Base-by-base conservation (phyloP, 495 filamentous ascomycete genomes). In the Hyaloscypha hepaticicola region DNA sequence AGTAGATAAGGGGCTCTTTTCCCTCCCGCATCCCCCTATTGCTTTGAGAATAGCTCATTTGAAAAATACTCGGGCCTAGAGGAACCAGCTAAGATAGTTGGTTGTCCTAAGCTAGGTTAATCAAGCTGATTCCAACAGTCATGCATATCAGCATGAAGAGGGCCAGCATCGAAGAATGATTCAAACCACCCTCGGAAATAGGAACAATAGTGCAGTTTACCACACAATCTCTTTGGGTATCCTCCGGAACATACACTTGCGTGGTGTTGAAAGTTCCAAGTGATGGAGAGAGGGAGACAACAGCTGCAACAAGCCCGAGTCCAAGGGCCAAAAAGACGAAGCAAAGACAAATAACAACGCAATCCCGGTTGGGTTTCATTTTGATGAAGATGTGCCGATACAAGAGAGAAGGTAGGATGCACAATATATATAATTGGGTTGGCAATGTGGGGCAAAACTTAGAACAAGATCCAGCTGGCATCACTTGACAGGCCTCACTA, bases 301-400 rank as follows among this genome's bases (percentile, higher is more conserved):
- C 27, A 33, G 28, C n/a, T 11, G 33, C 53, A 9, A 57, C 28
- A 14, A 57, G 8, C 6, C 26, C 53, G 19, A 57, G 53, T n/a
- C 53, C 53, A 21, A 25, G 33, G 8, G 53, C 53, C 8, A 57
- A 19, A 33, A 57, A 57, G 53, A 57, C 8, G 53, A 57, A 57
- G 28, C 53, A 57, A 21, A 57, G 28, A 14, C 7, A 8, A 21
- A 57, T 14, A 33, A 57, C 53, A 57, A 57, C n/a, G 19, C 9
- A 33, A 21, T 24, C 19, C 8, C 53, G 22, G 8, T 33, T 57
- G 27, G 33, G 19, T 33, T 57, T 57, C 53, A 57, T 57, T 57
- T 9, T 45, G 38, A 45, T 57, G 50, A 8, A 25, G 1, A 27
- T 11, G 1, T 53, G 12, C 5, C 3, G 1, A 4, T 25, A 12